Evolutionary conservation across 768 basidiomycete species (phyloP), one percentile per base, ranked within the genome.

Genomic region (Artomyces pyxidatus): DNA sequence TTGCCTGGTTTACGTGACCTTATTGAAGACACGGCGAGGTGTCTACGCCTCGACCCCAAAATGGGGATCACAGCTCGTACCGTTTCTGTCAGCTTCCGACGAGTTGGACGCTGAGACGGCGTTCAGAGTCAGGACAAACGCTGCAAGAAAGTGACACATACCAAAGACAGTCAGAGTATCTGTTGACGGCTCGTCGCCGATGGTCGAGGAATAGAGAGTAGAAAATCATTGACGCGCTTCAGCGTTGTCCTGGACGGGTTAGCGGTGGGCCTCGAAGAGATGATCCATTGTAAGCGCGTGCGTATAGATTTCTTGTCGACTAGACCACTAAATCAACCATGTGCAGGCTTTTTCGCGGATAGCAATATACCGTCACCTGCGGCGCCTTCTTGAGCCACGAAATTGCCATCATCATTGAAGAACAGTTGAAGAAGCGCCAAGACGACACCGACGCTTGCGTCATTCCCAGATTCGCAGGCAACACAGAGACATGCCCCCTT

Each of bases 211-310:
- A n/a, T n/a, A 35, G 79, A 76, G 56, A 92, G 73, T 5, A 89
- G 63, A 55, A 75, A 86, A 54, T 85, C 81, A 59, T 92, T 90
- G 39, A 88, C 77, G 12, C 82, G 68, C 63, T 88, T 88, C 51
- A 97, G 71, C 8, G 86, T 89, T 14, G 80, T 73, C 37, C 92
- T 76, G 9, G 88, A 82, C 0, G 95, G 94, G 61, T 96, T 97
- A 3, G 83, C 85, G 47, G 71, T 69, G 5, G 88, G 85, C 45
- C 75, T 68, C 54, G 79, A 83, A 17, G 83, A 71, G 50, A 93
- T 85, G 42, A 97, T 79, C 88, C 88, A 91, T 61, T 97, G 84
- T 29, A 97, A 70, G 16, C 91, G 75, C 11, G 71, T 82, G 10
- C 80, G 77, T 53, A 97, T 78, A 11, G 73, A 65, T 17, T 71